Evolutionary conservation across 73 alveolate genomes (phyloP).

Genomic region (Effrenium voratum): DNA sequence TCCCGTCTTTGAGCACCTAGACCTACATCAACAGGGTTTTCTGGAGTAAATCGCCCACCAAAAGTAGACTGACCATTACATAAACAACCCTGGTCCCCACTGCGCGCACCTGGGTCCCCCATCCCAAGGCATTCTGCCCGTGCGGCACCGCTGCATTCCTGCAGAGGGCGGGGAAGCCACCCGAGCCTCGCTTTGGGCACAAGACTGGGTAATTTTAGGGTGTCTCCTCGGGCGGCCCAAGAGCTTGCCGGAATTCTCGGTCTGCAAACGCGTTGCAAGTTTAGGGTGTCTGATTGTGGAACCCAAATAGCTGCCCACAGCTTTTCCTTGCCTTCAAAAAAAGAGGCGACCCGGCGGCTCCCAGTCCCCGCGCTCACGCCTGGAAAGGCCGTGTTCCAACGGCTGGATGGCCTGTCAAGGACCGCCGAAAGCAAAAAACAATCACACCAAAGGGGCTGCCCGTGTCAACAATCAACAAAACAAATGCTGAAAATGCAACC

Average conservation of each 20-base stretch:
- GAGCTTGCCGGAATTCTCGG: not conserved
- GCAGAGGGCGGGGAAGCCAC: not conserved
- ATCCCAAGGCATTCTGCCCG: slow-evolving; percentile 73
- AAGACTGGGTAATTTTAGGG: not conserved
- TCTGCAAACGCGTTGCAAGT: not conserved
- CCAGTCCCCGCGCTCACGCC: not conserved
- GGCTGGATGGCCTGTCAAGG: slow-evolving; percentile 64
- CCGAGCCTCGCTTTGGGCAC: not conserved
- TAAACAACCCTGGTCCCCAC: too few relatives aligned
- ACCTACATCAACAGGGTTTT: too few relatives aligned
- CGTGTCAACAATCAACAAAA: too few relatives aligned
- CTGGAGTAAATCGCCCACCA: too few relatives aligned
- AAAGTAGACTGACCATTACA: too few relatives aligned
- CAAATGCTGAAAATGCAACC: too few relatives aligned
- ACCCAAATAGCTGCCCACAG: not conserved
- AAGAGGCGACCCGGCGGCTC: not conserved
- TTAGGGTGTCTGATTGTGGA: not conserved
- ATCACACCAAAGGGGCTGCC: too few relatives aligned
- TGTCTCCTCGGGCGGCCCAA: not conserved
- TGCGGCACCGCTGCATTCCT: slow-evolving; percentile 89
- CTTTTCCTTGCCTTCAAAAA: not conserved
- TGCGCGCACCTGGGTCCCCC: too few relatives aligned
- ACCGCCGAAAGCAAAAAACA: too few relatives aligned
- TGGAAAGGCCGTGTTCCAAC: slow-evolving; percentile 71
- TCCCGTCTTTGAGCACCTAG: too few relatives aligned